phyloP scores from a whole-genome alignment of 164 flowering plant genomes.

The Sedum album region DNA sequence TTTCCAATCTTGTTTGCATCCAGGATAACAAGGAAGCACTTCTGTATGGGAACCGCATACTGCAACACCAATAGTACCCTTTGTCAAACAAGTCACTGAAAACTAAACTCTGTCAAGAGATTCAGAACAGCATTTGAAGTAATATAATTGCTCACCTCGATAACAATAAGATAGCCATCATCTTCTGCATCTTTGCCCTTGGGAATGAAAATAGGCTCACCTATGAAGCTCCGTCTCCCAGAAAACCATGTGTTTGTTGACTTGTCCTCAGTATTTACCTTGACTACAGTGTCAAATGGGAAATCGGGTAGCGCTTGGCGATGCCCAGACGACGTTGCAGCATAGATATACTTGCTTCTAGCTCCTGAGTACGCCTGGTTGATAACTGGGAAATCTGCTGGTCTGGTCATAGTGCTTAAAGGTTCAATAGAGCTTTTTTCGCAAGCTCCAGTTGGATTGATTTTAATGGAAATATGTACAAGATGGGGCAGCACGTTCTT shows the following conservation, averaged over 20 bases:
- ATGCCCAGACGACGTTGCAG: conserved; percentile 58
- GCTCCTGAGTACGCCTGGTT: conserved; percentile 51
- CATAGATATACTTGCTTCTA: conserved; percentile 43
- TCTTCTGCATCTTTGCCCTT: conserved; percentile 50
- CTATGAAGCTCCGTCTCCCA: conserved; percentile 59
- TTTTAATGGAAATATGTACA: conserved; percentile 53
- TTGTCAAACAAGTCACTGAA: background rate
- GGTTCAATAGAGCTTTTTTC: conserved; percentile 39
- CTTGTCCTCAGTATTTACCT: conserved; percentile 27
- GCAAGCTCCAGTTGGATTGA: conserved; percentile 30
- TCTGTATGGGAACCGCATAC: conserved; percentile 82
- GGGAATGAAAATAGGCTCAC: conserved; percentile 78
- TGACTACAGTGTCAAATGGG: conserved; percentile 73
- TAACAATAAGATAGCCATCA: conserved; percentile 73
- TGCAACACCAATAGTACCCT: conserved; percentile 21
- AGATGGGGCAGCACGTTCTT: conserved; percentile 53
- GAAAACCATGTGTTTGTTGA: conserved; percentile 45
- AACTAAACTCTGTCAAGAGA: background rate
- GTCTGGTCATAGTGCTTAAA: conserved; percentile 37
- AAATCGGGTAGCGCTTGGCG: conserved; percentile 62
- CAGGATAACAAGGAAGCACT: conserved; percentile 70
- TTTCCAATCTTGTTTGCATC: conserved; percentile 56
- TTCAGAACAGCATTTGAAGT: background rate
- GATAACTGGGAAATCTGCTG: conserved; percentile 77
- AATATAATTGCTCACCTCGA: conserved; percentile 46